phyloP scores from a whole-genome alignment of 164 flowering plant genomes.

The Vitis rupestris region DNA sequence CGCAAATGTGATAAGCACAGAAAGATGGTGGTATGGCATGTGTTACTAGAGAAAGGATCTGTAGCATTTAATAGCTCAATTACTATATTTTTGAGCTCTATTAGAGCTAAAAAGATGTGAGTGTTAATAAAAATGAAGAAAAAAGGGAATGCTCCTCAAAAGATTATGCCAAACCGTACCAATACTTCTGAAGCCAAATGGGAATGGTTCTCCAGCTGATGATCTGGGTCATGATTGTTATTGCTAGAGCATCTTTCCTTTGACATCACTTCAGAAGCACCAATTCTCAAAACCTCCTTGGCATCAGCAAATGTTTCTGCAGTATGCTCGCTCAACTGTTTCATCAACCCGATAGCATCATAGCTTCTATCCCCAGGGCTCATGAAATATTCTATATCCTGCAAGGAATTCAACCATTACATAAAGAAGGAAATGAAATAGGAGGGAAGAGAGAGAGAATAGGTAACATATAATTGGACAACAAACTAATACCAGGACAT shows the following conservation, averaged over 20 bases:
- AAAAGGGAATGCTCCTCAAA: not conserved
- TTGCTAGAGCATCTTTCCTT: conserved; percentile 22
- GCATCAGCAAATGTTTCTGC: conserved; percentile 76
- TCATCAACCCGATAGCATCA: conserved; percentile 87
- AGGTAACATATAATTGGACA: not conserved
- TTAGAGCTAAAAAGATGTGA: not conserved
- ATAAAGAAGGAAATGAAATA: conserved; percentile 2
- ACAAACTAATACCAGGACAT: not conserved
- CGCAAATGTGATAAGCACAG: too few relatives aligned
- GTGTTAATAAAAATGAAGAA: too few relatives aligned
- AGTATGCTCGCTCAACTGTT: conserved; percentile 74
- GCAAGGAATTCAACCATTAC: conserved; percentile 15
- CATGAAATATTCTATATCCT: conserved; percentile 74
- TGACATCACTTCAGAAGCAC: conserved; percentile 42
- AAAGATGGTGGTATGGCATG: too few relatives aligned
- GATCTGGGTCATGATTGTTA: conserved; percentile 17
- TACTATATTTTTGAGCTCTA: not conserved
- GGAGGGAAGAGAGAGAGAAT: not conserved
- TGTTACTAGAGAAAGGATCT: too few relatives aligned
- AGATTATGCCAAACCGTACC: conserved; percentile 31
- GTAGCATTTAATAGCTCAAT: not conserved
- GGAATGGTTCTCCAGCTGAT: conserved; percentile 22
- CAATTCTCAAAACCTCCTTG: conserved; percentile 71
- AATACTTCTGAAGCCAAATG: conserved; percentile 31
- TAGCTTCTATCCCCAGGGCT: conserved; percentile 79